phyloP scores from a whole-genome alignment of 2,329 filamentous ascomycete species.

The Botrytis squamosa region DNA sequence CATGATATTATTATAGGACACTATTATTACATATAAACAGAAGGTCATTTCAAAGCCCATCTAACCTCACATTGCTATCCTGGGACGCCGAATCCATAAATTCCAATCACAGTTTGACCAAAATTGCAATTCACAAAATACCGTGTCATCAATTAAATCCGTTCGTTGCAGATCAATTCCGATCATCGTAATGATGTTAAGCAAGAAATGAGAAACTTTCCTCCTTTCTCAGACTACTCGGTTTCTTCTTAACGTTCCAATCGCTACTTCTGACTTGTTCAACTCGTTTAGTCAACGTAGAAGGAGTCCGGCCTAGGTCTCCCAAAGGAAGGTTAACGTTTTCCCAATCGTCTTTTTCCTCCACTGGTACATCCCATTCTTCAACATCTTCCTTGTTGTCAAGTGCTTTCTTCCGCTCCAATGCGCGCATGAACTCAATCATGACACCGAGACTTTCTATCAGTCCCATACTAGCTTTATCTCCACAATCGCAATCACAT shows the following conservation, averaged over 20 bases:
- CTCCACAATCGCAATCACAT: slow-evolving; percentile 62
- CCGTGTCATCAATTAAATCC: not conserved
- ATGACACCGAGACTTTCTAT: slow-evolving; percentile 59
- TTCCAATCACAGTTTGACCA: not conserved
- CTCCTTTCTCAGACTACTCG: slow-evolving; percentile 37
- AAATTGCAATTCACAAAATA: not conserved
- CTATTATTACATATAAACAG: slow-evolving; percentile 10
- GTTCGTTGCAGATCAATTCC: not conserved
- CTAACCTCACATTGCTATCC: not conserved
- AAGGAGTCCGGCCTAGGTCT: slow-evolving; percentile 32
- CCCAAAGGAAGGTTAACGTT: slow-evolving; percentile 26
- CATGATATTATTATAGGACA: not conserved
- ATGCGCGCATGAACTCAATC: slow-evolving; percentile 34
- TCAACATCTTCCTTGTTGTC: slow-evolving; percentile 28
- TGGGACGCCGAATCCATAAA: not conserved
- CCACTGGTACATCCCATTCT: slow-evolving; percentile 28
- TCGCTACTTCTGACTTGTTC: slow-evolving; percentile 35
- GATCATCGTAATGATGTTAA: not conserved
- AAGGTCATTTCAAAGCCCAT: not conserved
- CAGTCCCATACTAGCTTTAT: slow-evolving; percentile 55
- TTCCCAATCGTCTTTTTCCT: slow-evolving; percentile 35
- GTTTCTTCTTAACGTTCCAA: slow-evolving; percentile 35
- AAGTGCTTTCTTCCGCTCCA: slow-evolving; percentile 22
- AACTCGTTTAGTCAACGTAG: slow-evolving; percentile 35
- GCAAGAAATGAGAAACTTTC: slow-evolving; percentile 24